Base-by-base conservation (phyloP, 1,139 yeast genomes). In the Candida gigantensis region DNA sequence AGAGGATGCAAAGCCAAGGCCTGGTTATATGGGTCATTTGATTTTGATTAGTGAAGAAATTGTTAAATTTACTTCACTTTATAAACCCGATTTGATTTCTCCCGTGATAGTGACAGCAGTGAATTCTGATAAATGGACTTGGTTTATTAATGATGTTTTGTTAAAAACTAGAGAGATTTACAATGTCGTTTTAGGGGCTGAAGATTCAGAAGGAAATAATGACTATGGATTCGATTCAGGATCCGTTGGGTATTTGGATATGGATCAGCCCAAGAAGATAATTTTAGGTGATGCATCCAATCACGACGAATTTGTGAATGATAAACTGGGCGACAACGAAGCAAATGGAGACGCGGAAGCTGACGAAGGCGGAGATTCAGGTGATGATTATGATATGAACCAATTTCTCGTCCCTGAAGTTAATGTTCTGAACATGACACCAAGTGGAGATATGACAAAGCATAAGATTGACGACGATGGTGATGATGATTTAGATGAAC, bases 11-110 rank as follows among this genome's bases (percentile, higher is more conserved):
- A 58, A 53, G 2, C 65, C 70, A 2, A 50, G 74, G 25, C 75
- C 77, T 0, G 77, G 77, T 0, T 71, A 69, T 43, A 62, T 70
- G 65, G 77, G 77, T 1, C 77, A 72, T 46, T 51, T 72, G 35
- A 67, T 71, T 20, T 54, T 72, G 11, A 65, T 71, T 11, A 68
- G 75, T 52, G 77, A 72, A 45, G 77, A 72, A 43, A 71, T 72
- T 24, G 77, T 71, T 24, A 71, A 72, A 47, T 72, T 72, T 47
- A 67, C 76, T 3, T 69, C 74, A 4, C 57, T 72, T 19, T 72
- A 72, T 43, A 72, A 72, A 43, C 77, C 77, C 1, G 76, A 71
- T 40, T 55, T 72, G 30, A 69, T 72, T 6, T 70, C 76, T 4
- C 72, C 74, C 1, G 45, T 64, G 5, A 71, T 72, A 25, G 69